Base-by-base conservation (phyloP, 257 asterid species). In the Solanum infundibuliforme region DNA sequence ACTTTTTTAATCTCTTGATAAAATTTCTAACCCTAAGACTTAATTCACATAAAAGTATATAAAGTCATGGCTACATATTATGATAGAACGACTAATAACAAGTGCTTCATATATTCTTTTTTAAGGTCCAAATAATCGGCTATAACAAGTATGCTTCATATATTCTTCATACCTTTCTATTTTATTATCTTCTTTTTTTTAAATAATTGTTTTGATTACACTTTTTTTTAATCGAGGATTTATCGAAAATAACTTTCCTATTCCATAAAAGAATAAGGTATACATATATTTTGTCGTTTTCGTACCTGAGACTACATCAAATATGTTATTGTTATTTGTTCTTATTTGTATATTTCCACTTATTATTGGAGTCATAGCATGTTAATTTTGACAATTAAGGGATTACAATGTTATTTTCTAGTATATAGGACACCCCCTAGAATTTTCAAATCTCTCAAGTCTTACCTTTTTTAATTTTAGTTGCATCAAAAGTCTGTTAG, bases 281-380 rank as follows among this genome's bases (percentile, higher is more conserved):
- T 62, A 8, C 0, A 3, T 23, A 62, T 23, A 23, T 62, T 2
- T 1, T 62, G 25, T 1, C 13, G 1, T 62, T 23, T n/a, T 62
- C 14, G 1, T 4, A 62, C 7, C 11, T 23, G 1, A 2, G 6
- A 62, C 0, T n/a, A 1, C 2, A 12, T 12, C 1, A 6, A 66
- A 71, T 38, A 38, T 10, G 0, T 75, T 23, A 25, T 65, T n/a
- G n/a, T 11, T n/a, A 1, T 11, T 39, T 21, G 5, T 11, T 75
- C 1, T 0, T 11, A 1, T 41, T 77, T 14, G 1, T 14, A 39
- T 46, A 29, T 79, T 46, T 27, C 18, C 66, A 46, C 20, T 43
- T 43, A 43, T 41, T 46, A 18, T 46, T 81, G 39, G n/a, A 81
- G 38, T 81, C 85, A 3, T 27, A 81, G 85, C 39, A 16, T 18